phyloP scores from a whole-genome alignment of 2,329 filamentous ascomycete species.

The Thelonectria discophora region DNA sequence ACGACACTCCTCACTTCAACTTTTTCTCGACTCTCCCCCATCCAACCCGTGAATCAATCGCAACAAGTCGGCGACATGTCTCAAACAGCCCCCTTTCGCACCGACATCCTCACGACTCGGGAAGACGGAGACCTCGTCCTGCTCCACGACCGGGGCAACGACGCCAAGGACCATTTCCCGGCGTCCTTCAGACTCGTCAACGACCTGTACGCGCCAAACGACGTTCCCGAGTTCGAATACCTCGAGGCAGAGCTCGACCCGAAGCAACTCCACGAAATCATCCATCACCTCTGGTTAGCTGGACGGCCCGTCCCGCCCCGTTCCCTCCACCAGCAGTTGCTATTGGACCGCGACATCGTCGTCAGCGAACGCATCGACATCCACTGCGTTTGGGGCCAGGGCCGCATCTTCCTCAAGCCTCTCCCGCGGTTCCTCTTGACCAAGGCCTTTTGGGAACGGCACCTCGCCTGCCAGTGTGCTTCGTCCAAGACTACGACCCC shows the following conservation, averaged over 20 bases:
- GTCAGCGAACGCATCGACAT: slow-evolving; percentile 51
- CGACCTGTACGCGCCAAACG: slow-evolving; percentile 10
- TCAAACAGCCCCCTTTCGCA: slow-evolving; percentile 9
- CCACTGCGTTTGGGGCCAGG: slow-evolving; percentile 52
- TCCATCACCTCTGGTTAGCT: slow-evolving; percentile 33
- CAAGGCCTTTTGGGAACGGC: slow-evolving; percentile 47
- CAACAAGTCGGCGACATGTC: slow-evolving; percentile 5
- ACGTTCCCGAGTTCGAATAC: slow-evolving; percentile 4
- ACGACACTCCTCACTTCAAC: not conserved
- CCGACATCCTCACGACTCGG: slow-evolving; percentile 2
- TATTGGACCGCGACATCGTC: slow-evolving; percentile 46
- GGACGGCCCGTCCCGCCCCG: slow-evolving; percentile 47
- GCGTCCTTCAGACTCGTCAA: slow-evolving; percentile 12
- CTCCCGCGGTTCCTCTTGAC: slow-evolving; percentile 52
- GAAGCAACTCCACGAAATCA: slow-evolving; percentile 19
- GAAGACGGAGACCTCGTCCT: not conserved
- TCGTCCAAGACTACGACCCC: not conserved
- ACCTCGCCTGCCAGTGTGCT: slow-evolving; percentile 35
- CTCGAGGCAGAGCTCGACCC: slow-evolving; percentile 15
- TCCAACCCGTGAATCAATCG: not conserved
- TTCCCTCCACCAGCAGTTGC: slow-evolving; percentile 49
- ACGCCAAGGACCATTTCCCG: slow-evolving; percentile 12
- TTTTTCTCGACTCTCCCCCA: not conserved
- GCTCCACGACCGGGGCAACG: not conserved
- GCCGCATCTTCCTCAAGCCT: slow-evolving; percentile 51